A percentile compares a stretch with the other conserved stretches of the same genome.
Conservation (phyloP, 768 basidiomycete species). For the Trametes sanguinea region DNA sequence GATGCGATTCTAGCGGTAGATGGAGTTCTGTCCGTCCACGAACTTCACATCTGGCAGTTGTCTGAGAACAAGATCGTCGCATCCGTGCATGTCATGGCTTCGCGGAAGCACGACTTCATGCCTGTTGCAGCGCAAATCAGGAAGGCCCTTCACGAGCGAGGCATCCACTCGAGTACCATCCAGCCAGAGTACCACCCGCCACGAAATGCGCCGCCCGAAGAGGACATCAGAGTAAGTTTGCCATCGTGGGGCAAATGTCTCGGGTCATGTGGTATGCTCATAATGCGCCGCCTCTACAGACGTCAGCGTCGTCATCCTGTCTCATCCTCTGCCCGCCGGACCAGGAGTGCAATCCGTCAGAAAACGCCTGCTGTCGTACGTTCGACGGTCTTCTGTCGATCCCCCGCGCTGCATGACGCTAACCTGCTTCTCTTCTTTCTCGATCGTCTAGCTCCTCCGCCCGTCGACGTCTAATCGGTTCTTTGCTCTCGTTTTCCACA, state of each 20-base stretch:
- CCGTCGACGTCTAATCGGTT: constrained; percentile 42
- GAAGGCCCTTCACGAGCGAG: constrained; percentile 81
- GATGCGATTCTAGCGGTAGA: constrained; percentile 77
- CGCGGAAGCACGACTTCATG: constrained; percentile 87
- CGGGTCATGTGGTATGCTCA: constrained; percentile 6
- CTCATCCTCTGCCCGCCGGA: constrained; percentile 73
- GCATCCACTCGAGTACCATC: constrained; percentile 93
- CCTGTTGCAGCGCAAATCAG: constrained; percentile 82
- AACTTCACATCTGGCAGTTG: constrained; percentile 97
- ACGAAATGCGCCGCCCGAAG: constrained; percentile 44
- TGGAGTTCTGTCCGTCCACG: constrained; percentile 88
- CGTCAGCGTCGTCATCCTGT: constrained; percentile 57
- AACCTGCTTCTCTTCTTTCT: not conserved
- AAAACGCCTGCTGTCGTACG: constrained; percentile 83
- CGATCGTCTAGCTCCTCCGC: constrained; percentile 45
- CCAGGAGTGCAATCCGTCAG: constrained; percentile 62
- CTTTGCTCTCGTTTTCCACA: not conserved
- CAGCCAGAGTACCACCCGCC: constrained; percentile 78
- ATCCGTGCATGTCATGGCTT: constrained; percentile 91
- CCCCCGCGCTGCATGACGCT: constrained; percentile 8
- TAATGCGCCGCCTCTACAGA: constrained; percentile 34
- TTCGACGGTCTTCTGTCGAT: constrained; percentile 20
- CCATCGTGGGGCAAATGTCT: not conserved
- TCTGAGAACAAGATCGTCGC: constrained; percentile 95
- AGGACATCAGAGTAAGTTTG: constrained; percentile 48